phyloP scores from a whole-genome alignment of 148 eudicot species.

The Rhododendron williamsianum region DNA sequence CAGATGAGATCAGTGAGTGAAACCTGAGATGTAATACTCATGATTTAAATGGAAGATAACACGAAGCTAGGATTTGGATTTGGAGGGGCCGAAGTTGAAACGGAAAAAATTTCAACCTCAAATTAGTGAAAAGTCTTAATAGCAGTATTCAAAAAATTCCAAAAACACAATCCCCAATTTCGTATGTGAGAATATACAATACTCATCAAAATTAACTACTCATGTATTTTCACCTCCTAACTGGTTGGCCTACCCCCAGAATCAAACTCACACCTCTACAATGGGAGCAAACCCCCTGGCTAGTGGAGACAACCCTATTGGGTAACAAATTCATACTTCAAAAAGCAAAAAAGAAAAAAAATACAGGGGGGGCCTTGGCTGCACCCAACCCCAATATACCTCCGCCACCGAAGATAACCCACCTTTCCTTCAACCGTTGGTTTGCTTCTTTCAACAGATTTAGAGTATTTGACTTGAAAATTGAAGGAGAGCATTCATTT shows the following conservation, averaged over 20 bases:
- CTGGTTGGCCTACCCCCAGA: not conserved
- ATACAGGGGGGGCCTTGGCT: not conserved
- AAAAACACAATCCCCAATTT: not conserved
- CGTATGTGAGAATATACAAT: too few species aligned
- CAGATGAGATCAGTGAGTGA: not conserved
- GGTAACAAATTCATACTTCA: not conserved
- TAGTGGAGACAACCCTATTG: not conserved
- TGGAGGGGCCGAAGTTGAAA: not conserved
- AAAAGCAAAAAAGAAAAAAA: not conserved
- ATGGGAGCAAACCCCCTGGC: not conserved
- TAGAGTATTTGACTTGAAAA: constrained; percentile 14
- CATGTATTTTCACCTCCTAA: not conserved
- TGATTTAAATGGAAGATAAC: not conserved
- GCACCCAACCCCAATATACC: not conserved
- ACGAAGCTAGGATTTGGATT: too few species aligned
- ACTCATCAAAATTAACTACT: not conserved
- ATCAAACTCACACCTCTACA: not conserved
- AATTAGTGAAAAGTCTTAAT: not conserved
- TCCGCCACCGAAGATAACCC: not conserved
- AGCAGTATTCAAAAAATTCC: not conserved
- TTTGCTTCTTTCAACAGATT: constrained; percentile 51
- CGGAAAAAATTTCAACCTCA: not conserved
- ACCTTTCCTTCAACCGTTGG: constrained; percentile 52
- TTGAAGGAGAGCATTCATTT: constrained; percentile 17
- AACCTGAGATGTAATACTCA: not conserved